phyloP scores from a whole-genome alignment of 2,329 filamentous ascomycete genomes.

The Stagonosporopsis chrysanthemi region DNA sequence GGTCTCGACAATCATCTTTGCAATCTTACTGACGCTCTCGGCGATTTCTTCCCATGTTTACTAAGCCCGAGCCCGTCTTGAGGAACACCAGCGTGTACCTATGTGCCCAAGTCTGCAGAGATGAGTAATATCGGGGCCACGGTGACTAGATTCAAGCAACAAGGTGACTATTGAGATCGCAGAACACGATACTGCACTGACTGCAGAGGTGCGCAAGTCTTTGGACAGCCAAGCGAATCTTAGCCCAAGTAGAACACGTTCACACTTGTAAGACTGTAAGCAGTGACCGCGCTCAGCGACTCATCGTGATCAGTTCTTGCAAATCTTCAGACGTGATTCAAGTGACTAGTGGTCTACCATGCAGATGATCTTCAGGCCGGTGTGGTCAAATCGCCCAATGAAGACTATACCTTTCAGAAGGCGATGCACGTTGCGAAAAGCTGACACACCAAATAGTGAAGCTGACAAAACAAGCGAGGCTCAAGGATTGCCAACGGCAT shows the following conservation, averaged over 20 bases:
- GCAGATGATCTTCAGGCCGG: slow-evolving; percentile 14
- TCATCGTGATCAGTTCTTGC: slow-evolving; percentile 5
- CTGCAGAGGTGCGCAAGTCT: neutral
- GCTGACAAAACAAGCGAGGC: slow-evolving; percentile 35
- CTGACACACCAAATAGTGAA: slow-evolving; percentile 28
- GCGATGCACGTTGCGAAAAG: slow-evolving; percentile 18
- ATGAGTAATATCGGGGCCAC: neutral
- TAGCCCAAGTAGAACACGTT: neutral
- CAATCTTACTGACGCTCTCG: neutral
- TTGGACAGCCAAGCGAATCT: neutral
- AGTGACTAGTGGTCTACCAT: slow-evolving; percentile 29
- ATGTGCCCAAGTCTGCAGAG: neutral
- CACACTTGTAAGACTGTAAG: neutral
- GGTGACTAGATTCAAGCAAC: neutral
- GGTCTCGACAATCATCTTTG: neutral
- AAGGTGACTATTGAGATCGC: neutral
- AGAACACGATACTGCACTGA: neutral
- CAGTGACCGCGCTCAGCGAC: neutral
- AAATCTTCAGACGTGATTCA: neutral
- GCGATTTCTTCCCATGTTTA: neutral
- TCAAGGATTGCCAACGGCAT: slow-evolving; percentile 11
- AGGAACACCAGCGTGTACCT: neutral
- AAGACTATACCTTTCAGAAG: slow-evolving; percentile 14
- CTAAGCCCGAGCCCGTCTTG: slow-evolving; percentile 5
- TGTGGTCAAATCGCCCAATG: slow-evolving; percentile 22